phyloP scores from a whole-genome alignment of 306 rosid genomes.

The Cucurbita pepo region DNA sequence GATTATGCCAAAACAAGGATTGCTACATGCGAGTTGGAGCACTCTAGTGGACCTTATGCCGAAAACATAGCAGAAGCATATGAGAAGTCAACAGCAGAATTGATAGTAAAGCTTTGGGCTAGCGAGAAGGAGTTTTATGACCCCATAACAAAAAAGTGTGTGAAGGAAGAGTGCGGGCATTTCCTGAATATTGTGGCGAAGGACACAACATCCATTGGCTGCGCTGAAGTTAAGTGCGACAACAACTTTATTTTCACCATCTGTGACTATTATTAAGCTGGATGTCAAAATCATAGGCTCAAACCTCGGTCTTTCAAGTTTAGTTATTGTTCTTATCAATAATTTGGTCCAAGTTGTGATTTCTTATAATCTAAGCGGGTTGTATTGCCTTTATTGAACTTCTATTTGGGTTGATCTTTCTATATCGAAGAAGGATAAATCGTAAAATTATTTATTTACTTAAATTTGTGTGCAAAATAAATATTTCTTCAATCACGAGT shows the following conservation, averaged over 20 bases:
- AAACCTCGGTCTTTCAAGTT: no score
- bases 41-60: slow-evolving; percentile 20
- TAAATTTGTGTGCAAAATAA: no score
- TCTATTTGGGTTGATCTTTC: no score
- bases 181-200: slow-evolving; percentile 18
- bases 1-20: not conserved
- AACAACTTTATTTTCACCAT: slow-evolving; percentile 5
- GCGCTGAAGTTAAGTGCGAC: slow-evolving; percentile 17
- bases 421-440: no score
- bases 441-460: no score
- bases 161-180: slow-evolving; percentile 13
- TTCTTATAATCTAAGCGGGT: no score
- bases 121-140: slow-evolving; percentile 14
- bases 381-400: no score
- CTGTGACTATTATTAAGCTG: no score
- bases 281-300: no score
- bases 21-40: not conserved
- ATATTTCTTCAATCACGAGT: no score
- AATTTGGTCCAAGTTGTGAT: no score
- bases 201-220: slow-evolving; percentile 5
- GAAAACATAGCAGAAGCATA: slow-evolving; percentile 15
- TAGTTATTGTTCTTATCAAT: no score
- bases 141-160: not conserved
- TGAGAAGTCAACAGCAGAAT: not conserved
- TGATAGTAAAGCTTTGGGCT: slow-evolving; percentile 5